These are phyloP conservation scores for Skeletonema costatum DNA, from an alignment of 108 stramenopile genomes.

Conservation along the genomic window DNA sequence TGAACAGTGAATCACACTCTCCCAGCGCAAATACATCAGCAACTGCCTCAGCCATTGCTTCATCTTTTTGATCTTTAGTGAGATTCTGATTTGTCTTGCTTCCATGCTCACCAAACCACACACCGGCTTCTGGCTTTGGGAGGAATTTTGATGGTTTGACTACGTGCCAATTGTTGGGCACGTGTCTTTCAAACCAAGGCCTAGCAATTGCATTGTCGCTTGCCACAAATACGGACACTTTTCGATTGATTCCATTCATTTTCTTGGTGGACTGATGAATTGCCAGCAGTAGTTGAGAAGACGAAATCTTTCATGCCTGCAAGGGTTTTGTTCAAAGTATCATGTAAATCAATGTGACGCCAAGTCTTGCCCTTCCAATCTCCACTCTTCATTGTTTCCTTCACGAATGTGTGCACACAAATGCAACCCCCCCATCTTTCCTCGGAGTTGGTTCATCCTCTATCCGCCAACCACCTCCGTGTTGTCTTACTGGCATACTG, in stretches of 20 bases:
- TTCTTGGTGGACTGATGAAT: not conserved
- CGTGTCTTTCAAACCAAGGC: conserved; percentile 23
- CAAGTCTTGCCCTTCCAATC: not conserved
- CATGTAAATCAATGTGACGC: conserved; percentile 15
- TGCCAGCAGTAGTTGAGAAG: not conserved
- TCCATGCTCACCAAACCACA: conserved; percentile 31
- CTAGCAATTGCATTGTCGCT: conserved; percentile 14
- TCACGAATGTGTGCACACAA: conserved; percentile 25
- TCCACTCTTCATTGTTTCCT: conserved; percentile 36
- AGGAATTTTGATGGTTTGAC: conserved; percentile 13
- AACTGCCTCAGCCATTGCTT: conserved; percentile 47
- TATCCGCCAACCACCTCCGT: not conserved
- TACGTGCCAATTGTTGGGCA: conserved; percentile 21
- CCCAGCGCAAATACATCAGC: conserved; percentile 42
- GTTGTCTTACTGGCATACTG: conserved; percentile 5
- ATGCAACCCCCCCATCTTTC: not conserved
- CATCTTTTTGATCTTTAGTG: conserved; percentile 14
- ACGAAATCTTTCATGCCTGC: conserved; percentile 8
- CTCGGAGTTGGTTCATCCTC: too few species aligned
- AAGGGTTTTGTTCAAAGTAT: conserved; percentile 11
- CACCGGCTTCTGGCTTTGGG: conserved; percentile 10
- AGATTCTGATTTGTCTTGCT: conserved; percentile 3
- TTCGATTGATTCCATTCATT: not conserved
- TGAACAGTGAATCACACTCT: conserved; percentile 41
- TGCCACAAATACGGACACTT: conserved; percentile 27